phyloP scores from a whole-genome alignment of 108 stramenopile genomes.

The Mayamaea pseudoterrestris region DNA sequence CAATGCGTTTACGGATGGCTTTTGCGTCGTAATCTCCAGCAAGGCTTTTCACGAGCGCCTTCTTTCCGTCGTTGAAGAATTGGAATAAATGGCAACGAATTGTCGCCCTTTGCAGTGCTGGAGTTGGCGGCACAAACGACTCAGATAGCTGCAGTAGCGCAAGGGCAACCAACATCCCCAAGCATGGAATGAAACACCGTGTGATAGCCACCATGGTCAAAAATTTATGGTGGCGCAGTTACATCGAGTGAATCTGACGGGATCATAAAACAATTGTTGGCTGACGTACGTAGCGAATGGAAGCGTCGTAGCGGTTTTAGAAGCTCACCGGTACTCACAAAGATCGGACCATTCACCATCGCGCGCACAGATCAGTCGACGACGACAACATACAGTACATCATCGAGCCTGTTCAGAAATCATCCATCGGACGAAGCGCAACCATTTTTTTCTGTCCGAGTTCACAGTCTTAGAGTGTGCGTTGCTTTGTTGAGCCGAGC shows the following conservation, averaged over 20 bases:
- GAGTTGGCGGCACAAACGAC: neutral
- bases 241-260: neutral
- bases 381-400: too few species aligned
- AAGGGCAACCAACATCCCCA: too few species aligned
- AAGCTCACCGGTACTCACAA: too few species aligned
- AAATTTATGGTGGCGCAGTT: neutral
- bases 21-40: conserved; percentile 76
- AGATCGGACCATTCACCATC: too few species aligned
- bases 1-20: conserved; percentile 34
- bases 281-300: neutral
- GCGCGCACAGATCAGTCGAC: too few species aligned
- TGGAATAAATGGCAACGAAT: conserved; percentile 7
- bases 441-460: too few species aligned
- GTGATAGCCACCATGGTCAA: neutral
- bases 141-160: neutral
- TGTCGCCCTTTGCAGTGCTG: neutral
- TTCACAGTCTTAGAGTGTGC: too few species aligned
- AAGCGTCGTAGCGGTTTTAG: neutral
- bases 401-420: too few species aligned
- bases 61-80: conserved; percentile 70
- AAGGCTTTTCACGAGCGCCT: conserved; percentile 60
- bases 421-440: too few species aligned
- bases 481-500: too few species aligned
- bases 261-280: neutral
- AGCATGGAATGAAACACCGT: neutral